Evolutionary conservation across 352 stramenopile genomes (phyloP), one percentile per base, ranked within the genome.

Genomic region (Globisporangium apiculatum): DNA sequence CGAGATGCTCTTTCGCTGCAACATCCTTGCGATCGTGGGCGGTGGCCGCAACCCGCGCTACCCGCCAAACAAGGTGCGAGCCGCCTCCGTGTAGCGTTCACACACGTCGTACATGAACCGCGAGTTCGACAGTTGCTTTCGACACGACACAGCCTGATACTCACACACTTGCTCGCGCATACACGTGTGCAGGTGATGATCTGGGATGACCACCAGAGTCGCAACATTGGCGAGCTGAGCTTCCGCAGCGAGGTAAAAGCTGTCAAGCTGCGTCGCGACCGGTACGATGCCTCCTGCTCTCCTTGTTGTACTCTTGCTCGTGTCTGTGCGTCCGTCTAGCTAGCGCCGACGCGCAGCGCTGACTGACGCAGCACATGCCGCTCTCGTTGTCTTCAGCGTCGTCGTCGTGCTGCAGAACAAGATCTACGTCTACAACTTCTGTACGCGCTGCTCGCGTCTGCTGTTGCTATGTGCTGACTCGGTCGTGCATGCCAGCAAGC

Each of bases 1-100:
- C 6, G 96, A 99, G 80, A 99, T 99, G 97, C 87, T 99, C 3
- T 99, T 99, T 72, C 90, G 97, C 18, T 99, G 95, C 74, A 99
- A 99, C 71, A 94, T 99, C 35, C 83, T 99, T 50, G 76, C 94
- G 40, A 89, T 98, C 41, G 94, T 98, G 15, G 94, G 94, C 8
- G 94, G 90, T 18, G 94, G 92, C 15, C 77, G 84, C 51, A 94
- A 94, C 61, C 94, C 96, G 40, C 74, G 94, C 58, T 98, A 97
- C 61, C 95, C 97, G 52, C 90, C 94, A 46, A 98, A 99, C 76
- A 98, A 98, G 73, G 88, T 94, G 24, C 37, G 52, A 31, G 24
- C 3, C 24, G 24, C 24, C 24, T 31, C 24, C 24, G 24, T 31
- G 24, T 31, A 31, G 24, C 24, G 7, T 46, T 8, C 4, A 11